These are phyloP conservation scores for Inga oerstediana DNA, from an alignment of 306 rosid species.

Conservation along the genomic window DNA sequence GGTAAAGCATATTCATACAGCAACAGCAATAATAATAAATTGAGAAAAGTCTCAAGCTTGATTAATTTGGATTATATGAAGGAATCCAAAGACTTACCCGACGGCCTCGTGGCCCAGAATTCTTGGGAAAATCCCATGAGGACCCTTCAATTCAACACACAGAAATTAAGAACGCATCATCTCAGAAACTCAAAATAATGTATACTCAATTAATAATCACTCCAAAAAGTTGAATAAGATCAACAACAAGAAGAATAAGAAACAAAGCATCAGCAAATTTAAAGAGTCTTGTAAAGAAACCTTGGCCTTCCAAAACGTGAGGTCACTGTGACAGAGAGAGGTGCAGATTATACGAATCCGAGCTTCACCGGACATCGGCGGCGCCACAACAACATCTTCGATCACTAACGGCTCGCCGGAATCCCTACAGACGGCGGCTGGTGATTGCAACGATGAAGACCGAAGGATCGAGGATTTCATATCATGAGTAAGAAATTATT, in stretches of 20 bases:
- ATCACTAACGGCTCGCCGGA: constrained; percentile 67
- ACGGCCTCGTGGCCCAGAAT: constrained; percentile 91
- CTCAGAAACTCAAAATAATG: neutral
- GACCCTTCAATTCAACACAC: constrained; percentile 43
- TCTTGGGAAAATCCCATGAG: constrained; percentile 69
- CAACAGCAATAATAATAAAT: no score
- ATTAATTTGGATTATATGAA: no score
- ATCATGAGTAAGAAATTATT: neutral
- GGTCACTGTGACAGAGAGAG: constrained; percentile 79
- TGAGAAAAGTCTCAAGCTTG: no score
- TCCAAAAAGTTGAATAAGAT: neutral
- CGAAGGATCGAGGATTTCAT: neutral
- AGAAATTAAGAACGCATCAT: neutral
- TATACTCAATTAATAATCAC: neutral
- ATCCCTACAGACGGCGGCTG: constrained; percentile 77
- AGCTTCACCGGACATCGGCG: constrained; percentile 76
- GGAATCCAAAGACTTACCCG: constrained; percentile 51
- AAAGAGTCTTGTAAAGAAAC: neutral
- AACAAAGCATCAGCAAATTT: neutral
- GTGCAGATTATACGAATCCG: constrained; percentile 75
- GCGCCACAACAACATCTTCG: constrained; percentile 79
- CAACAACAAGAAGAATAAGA: neutral
- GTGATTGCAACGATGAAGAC: neutral
- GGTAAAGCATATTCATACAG: no score
- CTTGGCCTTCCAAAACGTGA: constrained; percentile 78